Base-by-base conservation (phyloP, 2,329 filamentous ascomycete genomes). In the Aspergillus thermomutatus region DNA sequence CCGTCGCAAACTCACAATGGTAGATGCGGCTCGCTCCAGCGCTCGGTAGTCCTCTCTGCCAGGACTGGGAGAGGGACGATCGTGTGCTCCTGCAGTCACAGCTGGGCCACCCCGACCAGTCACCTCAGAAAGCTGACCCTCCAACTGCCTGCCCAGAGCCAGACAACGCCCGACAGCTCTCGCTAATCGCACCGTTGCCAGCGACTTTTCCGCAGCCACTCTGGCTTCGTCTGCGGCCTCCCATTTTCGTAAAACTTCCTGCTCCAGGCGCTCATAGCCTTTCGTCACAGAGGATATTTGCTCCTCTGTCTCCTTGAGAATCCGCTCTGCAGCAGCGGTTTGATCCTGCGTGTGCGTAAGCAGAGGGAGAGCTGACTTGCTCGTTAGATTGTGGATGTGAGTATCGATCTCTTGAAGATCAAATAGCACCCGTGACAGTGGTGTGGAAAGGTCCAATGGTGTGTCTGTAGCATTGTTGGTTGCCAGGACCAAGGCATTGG, bases 351-450 rank as follows among this genome's bases (percentile, higher is more conserved):
- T 95, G 73, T 97, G 83, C 28, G 86, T 79, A 21, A 99, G 83
- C 27, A 99, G 81, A 0, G 92, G 90, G 0, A 93, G 78, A 2
- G 94, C 92, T 27, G 88, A 90, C 61, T 89, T 87, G 2, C 92
- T 94, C 5, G 93, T 95, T 43, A 97, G 83, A 3, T 85, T 84
- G 73, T 99, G 91, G 61, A 99, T 96, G 71, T 96, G 92, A 0
- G 92, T 96, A 76, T 97, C 93, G 63, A 99, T 89, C 75, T 97
- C 94, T 72, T 97, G 94, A 3, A 94, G 88, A 75, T 99, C 94
- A 76, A 99, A 99, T 6, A 97, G 86, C 4, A 97, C 92, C 54
- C 91, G 87, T 4, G 92, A 96, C 49, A 99, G 83, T 2, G 94
- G 93, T 17, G 94, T 97, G 5, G 92, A 93, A 56, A 99, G 88